Evolutionary conservation across 345 rosid species (phyloP), one percentile per base, ranked within the genome.

Genomic region (Rhodamnia argentea): DNA sequence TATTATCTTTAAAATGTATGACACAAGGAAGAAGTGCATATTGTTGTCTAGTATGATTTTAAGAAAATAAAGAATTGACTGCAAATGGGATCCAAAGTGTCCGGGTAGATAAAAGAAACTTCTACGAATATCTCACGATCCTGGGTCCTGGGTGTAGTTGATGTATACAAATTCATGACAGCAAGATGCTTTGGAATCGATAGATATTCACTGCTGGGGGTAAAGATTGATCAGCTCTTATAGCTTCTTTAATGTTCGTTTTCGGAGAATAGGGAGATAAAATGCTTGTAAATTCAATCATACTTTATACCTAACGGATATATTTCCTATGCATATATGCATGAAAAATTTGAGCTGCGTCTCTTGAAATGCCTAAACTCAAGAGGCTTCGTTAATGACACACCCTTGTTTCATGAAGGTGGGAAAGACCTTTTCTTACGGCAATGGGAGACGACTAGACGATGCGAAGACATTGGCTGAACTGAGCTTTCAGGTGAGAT

Each of bases 401-500:
- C 11, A n/a, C 52, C 47, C 55, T 27, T 86, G 29, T 52, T 15
- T 42, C 37, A 57, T 89, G 86, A 87, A 95, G 99, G 99, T 94
- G 83, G 99, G 99, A 76, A 91, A 89, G 92, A 97, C 98, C 1
- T 89, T 90, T 86, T 92, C 99, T 47, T 93, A 91, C 59, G 94
- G 94, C 60, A 92, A 91, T 87, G 92, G 95, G 76, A 94, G 92
- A 86, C 94, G 92, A 84, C 83, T 94, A 75, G 99, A 97, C n/a
- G 99, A 97, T 85, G 88, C 84, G 50, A 95, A 93, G 91, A 88
- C 95, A 44, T 88, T 95, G 90, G 92, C 91, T n/a, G 98, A 95
- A 75, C 96, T 97, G 85, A 88, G 91, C 83, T 97, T 96, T 44
- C 95, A 94, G 99, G 99, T 94, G 90, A 83, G 58, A 52, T 83